A percentile compares a stretch with the other conserved stretches of the same genome.
phyloP scores from a whole-genome alignment of 2,329 filamentous ascomycete species.

The Ceratocystis cacaofunesta region DNA sequence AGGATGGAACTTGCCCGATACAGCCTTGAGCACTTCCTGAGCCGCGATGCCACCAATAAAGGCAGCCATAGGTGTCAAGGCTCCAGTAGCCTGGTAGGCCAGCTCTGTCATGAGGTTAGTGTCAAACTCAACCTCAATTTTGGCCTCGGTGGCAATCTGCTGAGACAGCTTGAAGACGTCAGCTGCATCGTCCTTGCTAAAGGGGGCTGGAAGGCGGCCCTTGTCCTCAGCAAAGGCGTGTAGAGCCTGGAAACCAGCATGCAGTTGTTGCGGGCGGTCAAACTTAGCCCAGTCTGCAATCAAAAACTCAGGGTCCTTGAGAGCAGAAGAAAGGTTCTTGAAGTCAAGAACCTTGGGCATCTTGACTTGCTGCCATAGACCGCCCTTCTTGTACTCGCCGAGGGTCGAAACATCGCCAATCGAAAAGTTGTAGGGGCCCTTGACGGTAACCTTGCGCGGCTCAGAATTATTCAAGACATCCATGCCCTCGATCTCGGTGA shows the following conservation, averaged over 20 bases:
- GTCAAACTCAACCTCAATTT: conserved; percentile 69
- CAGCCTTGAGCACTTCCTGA: conserved; percentile 89
- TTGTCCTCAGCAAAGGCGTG: conserved; percentile 69
- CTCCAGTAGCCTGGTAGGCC: conserved; percentile 84
- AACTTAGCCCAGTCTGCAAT: conserved; percentile 97
- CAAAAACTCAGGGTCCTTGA: conserved; percentile 78
- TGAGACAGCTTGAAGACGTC: conserved; percentile 64
- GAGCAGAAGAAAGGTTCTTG: conserved; percentile 59
- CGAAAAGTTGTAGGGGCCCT: conserved; percentile 92
- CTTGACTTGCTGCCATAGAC: conserved; percentile 90
- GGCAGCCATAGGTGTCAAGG: conserved; percentile 81
- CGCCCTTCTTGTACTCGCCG: conserved; percentile 75
- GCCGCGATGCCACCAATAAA: conserved; percentile 89
- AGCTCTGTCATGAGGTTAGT: conserved; percentile 88
- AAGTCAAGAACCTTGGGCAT: conserved; percentile 93
- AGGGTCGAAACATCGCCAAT: conserved; percentile 84
- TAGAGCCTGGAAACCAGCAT: conserved; percentile 82
- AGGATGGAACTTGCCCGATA: conserved; percentile 96
- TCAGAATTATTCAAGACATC: conserved; percentile 69
- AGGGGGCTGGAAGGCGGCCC: conserved; percentile 61
- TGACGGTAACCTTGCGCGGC: conserved; percentile 82
- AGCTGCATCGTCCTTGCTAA: conserved; percentile 70
- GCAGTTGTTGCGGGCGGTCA: conserved; percentile 81
- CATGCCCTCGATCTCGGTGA: conserved; percentile 86
- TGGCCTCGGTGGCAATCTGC: conserved; percentile 57